Evolutionary conservation across 1,139 yeast genomes (phyloP).

Genomic region (Scheffersomyces segobiensis): DNA sequence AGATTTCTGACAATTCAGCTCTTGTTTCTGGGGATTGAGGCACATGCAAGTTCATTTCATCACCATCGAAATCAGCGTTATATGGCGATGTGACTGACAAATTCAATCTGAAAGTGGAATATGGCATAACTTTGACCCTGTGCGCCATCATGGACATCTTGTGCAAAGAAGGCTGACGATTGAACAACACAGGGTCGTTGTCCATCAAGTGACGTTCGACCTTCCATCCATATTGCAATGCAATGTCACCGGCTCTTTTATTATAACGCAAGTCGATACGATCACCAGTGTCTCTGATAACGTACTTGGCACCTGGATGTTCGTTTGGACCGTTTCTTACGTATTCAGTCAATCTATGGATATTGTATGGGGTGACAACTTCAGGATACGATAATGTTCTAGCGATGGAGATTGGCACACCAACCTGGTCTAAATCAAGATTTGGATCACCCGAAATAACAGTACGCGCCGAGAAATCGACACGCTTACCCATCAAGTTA

Average conservation of each 20-base stretch:
- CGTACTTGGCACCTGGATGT: constrained; percentile 99
- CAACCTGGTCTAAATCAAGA: constrained; percentile 95
- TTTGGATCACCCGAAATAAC: constrained; percentile 99
- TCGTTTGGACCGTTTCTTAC: constrained; percentile 98
- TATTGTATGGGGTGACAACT: constrained; percentile 95
- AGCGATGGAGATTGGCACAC: constrained; percentile 97
- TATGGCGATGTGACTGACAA: constrained; percentile 97
- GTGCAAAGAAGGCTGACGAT: constrained; percentile 98
- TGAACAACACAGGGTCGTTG: constrained; percentile 94
- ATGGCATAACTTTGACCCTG: constrained; percentile 98
- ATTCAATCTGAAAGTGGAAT: constrained; percentile 94
- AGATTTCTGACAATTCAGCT: constrained; percentile 90
- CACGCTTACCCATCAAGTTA: constrained; percentile 99
- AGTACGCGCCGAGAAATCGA: constrained; percentile 97
- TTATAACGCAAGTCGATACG: constrained; percentile 96
- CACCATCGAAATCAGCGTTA: constrained; percentile 99
- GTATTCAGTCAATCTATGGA: constrained; percentile 85
- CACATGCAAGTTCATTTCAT: constrained; percentile 99
- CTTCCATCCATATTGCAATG: constrained; percentile 97
- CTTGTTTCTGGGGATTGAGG: constrained; percentile 98
- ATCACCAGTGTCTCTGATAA: constrained; percentile 97
- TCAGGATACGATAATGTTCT: constrained; percentile 95
- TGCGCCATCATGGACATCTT: constrained; percentile 99
- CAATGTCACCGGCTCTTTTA: constrained; percentile 97
- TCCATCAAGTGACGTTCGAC: constrained; percentile 98